Evolutionary conservation across 2,329 filamentous ascomycete species (phyloP).

Genomic region (Talaromyces verruculosus): DNA sequence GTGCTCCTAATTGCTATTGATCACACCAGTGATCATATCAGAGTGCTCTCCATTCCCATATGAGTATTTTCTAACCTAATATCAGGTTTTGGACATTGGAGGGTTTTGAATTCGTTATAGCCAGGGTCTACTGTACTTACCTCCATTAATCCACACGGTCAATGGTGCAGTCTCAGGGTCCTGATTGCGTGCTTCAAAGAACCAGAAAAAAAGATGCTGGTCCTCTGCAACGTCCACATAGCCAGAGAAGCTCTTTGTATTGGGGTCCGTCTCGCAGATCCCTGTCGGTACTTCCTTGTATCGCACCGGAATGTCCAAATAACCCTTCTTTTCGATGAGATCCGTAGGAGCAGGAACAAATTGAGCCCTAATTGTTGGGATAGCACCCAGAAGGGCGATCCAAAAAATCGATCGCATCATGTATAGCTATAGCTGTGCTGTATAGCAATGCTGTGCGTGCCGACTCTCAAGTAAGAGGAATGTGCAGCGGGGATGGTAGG

Average conservation of each 20-base stretch:
- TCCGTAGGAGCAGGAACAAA: conserved; percentile 41
- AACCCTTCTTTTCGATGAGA: conserved; percentile 38
- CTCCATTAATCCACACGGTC: conserved; percentile 51
- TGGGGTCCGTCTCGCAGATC: conserved; percentile 59
- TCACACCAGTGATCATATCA: too few species aligned
- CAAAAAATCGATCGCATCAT: conserved; percentile 17
- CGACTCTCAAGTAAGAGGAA: not conserved
- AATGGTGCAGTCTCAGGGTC: conserved; percentile 47
- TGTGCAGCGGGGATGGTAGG: conserved; percentile 1
- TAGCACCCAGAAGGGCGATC: conserved; percentile 11
- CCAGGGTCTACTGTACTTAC: conserved; percentile 31
- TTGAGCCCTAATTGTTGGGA: conserved; percentile 27
- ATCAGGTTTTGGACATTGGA: too few species aligned
- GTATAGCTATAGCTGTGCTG: not conserved
- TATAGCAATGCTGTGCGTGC: not conserved
- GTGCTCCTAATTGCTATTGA: too few species aligned
- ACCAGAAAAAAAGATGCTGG: conserved; percentile 67
- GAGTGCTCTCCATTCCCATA: too few species aligned
- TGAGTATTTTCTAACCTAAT: too few species aligned
- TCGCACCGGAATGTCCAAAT: conserved; percentile 44
- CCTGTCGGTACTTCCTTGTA: conserved; percentile 52
- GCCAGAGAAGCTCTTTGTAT: conserved; percentile 59
- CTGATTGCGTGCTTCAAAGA: conserved; percentile 54
- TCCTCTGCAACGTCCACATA: conserved; percentile 57
- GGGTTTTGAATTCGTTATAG: too few species aligned